These are phyloP conservation scores for Zygoascus meyerae DNA, from an alignment of 1,139 yeast species.

Conservation along the genomic window DNA sequence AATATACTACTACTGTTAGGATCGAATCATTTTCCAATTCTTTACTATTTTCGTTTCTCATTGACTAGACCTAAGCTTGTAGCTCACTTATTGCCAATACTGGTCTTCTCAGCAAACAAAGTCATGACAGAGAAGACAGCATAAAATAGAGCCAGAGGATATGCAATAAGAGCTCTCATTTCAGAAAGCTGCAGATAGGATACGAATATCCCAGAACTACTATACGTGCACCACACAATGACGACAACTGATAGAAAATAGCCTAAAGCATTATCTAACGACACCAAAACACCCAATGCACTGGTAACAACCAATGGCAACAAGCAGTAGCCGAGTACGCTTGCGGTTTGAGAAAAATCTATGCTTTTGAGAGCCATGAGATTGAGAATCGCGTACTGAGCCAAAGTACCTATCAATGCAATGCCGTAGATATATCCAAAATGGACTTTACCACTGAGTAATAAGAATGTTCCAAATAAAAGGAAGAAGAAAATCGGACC, in stretches of 20 bases:
- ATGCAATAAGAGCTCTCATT: constrained; percentile 86
- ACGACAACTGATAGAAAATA: constrained; percentile 63
- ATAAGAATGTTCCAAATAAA: constrained; percentile 75
- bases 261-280: constrained; percentile 70
- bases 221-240: constrained; percentile 90
- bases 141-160: constrained; percentile 88
- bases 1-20: too few relatives aligned
- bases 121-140: constrained; percentile 96
- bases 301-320: constrained; percentile 82
- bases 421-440: constrained; percentile 97
- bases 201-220: constrained; percentile 91
- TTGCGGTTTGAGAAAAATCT: constrained; percentile 73
- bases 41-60: too few relatives aligned
- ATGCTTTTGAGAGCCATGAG: constrained; percentile 65
- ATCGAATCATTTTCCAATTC: too few relatives aligned
- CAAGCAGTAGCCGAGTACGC: constrained; percentile 90
- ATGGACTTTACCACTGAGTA: constrained; percentile 87
- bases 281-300: constrained; percentile 62
- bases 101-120: constrained; percentile 59
- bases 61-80: too few relatives aligned
- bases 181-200: constrained; percentile 76
- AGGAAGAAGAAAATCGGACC: constrained; percentile 92
- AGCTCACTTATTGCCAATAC: constrained; percentile 2
- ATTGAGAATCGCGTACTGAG: constrained; percentile 78
- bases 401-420: constrained; percentile 82